A percentile compares a stretch with the other conserved stretches of the same genome.
These are phyloP conservation scores for Rhizoctonia solani DNA, from an alignment of 1,284 basidiomycete species.

Conservation along the genomic window DNA sequence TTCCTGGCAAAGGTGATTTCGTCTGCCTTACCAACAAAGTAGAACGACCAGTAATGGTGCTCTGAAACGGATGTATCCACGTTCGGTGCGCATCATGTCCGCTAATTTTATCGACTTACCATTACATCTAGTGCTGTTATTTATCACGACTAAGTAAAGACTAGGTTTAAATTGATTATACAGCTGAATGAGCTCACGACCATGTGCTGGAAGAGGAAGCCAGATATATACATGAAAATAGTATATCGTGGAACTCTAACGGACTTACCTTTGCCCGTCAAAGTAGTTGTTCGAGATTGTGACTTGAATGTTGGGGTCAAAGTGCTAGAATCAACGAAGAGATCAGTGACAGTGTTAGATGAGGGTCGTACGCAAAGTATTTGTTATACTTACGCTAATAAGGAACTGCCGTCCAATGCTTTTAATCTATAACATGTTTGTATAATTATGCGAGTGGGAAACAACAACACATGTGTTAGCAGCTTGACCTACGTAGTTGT, in stretches of 20 bases:
- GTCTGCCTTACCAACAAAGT: neutral
- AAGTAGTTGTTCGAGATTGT: conserved; percentile 2
- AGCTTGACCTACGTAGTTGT: neutral
- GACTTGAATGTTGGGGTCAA: neutral
- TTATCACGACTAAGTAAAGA: neutral
- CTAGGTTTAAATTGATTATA: too few relatives aligned
- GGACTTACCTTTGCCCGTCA: neutral
- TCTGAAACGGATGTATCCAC: too few relatives aligned
- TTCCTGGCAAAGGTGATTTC: conserved; percentile 8
- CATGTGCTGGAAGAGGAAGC: neutral
- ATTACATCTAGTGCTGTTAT: neutral
- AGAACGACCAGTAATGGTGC: neutral
- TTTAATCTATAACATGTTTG: neutral
- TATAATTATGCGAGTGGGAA: neutral
- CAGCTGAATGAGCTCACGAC: neutral
- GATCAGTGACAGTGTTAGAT: neutral
- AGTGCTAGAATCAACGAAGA: neutral
- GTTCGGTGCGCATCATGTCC: too few relatives aligned
- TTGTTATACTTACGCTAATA: neutral
- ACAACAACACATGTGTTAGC: too few relatives aligned
- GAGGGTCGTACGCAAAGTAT: neutral
- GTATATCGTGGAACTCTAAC: neutral
- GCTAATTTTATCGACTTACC: too few relatives aligned
- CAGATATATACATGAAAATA: neutral
- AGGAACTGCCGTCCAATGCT: neutral